Conservation (phyloP, 495 filamentous ascomycete species). For the Podospora pseudopauciseta region DNA sequence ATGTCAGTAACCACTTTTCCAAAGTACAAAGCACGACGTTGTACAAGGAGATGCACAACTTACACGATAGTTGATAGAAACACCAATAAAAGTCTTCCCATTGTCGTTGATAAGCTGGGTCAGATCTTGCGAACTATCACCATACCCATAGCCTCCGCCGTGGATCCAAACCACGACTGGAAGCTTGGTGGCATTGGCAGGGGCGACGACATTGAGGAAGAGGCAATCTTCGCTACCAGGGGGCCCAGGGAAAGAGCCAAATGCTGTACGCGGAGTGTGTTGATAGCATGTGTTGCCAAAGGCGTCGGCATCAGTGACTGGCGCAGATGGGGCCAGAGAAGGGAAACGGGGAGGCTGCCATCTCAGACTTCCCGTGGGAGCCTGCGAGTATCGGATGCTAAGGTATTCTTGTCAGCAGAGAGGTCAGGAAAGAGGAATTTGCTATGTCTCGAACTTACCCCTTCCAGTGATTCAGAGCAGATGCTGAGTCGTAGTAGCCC, state of each 20-base stretch:
- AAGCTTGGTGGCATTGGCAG: slow-evolving; percentile 31
- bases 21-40: background rate
- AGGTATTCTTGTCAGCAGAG: background rate
- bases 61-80: slow-evolving; percentile 44
- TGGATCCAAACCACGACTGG: slow-evolving; percentile 48
- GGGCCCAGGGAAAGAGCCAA: slow-evolving; percentile 9
- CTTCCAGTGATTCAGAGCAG: slow-evolving; percentile 40
- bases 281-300: slow-evolving; percentile 25
- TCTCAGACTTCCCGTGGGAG: slow-evolving; percentile 28
- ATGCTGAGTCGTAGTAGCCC: slow-evolving; percentile 32
- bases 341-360: slow-evolving; percentile 34
- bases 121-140: slow-evolving; percentile 34
- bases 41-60: background rate
- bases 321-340: background rate
- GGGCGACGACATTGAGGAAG: slow-evolving; percentile 42
- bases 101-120: slow-evolving; percentile 42
- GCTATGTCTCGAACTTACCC: slow-evolving; percentile 25
- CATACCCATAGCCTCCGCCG: slow-evolving; percentile 47
- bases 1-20: background rate
- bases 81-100: slow-evolving; percentile 43
- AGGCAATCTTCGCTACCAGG: slow-evolving; percentile 41
- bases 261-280: background rate
- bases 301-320: slow-evolving; percentile 17
- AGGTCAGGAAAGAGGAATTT: background rate
- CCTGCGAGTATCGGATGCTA: slow-evolving; percentile 33